These are phyloP conservation scores for Starmerella stigmatis DNA, from an alignment of 805 yeast species.

Conservation along the genomic window DNA sequence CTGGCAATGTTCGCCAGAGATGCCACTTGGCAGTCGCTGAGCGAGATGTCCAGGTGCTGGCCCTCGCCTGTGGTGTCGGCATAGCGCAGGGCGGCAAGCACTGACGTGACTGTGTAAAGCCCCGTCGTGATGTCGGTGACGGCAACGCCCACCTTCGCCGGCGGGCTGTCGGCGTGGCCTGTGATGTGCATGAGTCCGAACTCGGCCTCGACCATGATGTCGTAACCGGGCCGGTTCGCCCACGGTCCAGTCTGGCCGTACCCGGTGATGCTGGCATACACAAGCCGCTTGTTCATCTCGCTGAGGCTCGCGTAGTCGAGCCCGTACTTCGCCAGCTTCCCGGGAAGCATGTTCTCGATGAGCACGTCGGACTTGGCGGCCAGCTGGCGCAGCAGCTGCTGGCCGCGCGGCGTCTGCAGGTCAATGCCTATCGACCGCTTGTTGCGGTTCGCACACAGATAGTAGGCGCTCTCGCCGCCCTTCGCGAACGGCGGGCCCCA, in stretches of 20 bases:
- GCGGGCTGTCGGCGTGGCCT: conserved; percentile 34
- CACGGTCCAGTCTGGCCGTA: conserved; percentile 38
- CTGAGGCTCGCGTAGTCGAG: conserved; percentile 29
- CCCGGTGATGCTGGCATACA: conserved; percentile 35
- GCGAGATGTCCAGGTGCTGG: conserved; percentile 33
- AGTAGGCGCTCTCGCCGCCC: conserved; percentile 34
- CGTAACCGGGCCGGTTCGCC: conserved; percentile 35
- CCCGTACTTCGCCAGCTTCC: conserved; percentile 31
- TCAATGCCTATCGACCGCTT: conserved; percentile 33
- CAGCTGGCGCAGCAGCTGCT: conserved; percentile 27
- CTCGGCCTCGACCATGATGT: conserved; percentile 39
- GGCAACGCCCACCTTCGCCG: conserved; percentile 38
- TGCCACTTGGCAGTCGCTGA: conserved; percentile 36
- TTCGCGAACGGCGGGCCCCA: conserved; percentile 39
- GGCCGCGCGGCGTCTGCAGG: conserved; percentile 31
- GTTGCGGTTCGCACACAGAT: conserved; percentile 33
- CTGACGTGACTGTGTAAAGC: conserved; percentile 32
- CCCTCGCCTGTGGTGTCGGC: conserved; percentile 31
- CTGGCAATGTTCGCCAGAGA: conserved; percentile 35
- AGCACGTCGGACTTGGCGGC: conserved; percentile 31
- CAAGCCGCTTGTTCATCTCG: conserved; percentile 26
- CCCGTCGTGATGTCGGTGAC: conserved; percentile 38
- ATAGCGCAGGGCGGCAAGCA: conserved; percentile 33
- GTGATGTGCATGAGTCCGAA: conserved; percentile 39
- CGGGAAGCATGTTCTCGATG: conserved; percentile 35